Percentiles rank a stretch among this genome's conserved stretches.
These are phyloP conservation scores for Botrytis aclada DNA, from an alignment of 2,329 filamentous ascomycete species.

Conservation along the genomic window DNA sequence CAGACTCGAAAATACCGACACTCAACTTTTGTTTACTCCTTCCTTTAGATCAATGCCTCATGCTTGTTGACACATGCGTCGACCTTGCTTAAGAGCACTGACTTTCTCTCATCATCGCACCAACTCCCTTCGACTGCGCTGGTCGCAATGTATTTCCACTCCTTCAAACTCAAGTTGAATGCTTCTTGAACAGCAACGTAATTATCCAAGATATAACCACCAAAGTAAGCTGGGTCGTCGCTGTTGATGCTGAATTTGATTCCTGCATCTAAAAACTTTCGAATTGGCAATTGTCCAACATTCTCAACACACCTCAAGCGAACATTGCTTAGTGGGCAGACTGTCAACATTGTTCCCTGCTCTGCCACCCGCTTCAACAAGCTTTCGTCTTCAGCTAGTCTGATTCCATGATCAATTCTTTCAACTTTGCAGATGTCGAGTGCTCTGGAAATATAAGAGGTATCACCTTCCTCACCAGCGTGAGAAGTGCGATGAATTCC, in stretches of 20 bases:
- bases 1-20: background rate
- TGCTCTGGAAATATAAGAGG: conserved; percentile 61
- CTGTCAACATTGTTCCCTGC: conserved; percentile 59
- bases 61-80: conserved; percentile 38
- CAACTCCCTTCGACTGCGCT: conserved; percentile 66
- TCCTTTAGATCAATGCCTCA: conserved; percentile 2
- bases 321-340: conserved; percentile 74
- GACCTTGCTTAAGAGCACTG: conserved; percentile 50
- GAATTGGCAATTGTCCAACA: conserved; percentile 45
- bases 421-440: conserved; percentile 59
- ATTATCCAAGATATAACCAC: conserved; percentile 71
- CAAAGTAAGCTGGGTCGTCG: conserved; percentile 58
- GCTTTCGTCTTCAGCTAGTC: conserved; percentile 56
- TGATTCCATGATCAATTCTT: conserved; percentile 74
- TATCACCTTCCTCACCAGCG: conserved; percentile 71
- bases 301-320: conserved; percentile 47
- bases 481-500: conserved; percentile 67
- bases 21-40: background rate
- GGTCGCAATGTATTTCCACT: conserved; percentile 64
- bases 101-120: conserved; percentile 63
- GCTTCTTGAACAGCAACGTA: conserved; percentile 73
- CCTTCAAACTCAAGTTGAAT: conserved; percentile 58
- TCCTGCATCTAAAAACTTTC: conserved; percentile 43
- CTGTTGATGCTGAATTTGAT: conserved; percentile 48
- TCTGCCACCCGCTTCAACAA: conserved; percentile 57